phyloP scores from a whole-genome alignment of 306 rosid species.

The Quercus robur region DNA sequence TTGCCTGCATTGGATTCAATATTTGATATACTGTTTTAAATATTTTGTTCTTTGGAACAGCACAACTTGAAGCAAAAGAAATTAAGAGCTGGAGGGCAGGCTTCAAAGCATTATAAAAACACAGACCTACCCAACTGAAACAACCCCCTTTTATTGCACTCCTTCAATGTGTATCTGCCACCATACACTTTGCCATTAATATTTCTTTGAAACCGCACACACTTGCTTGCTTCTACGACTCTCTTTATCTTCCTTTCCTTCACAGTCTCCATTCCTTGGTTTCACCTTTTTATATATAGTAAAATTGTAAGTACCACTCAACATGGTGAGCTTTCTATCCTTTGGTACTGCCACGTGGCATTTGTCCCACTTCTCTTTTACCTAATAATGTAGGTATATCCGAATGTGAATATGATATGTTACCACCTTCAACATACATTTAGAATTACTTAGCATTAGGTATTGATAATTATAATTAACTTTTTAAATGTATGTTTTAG shows the following conservation, averaged over 20 bases:
- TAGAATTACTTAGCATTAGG: not conserved
- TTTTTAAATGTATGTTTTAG: no score
- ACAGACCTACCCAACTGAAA: conserved; percentile 87
- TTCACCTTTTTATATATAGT: conserved; percentile 16
- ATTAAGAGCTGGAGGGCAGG: conserved; percentile 22
- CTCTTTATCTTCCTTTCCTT: conserved; percentile 43
- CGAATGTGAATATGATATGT: conserved; percentile 23
- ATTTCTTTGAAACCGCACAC: conserved; percentile 37
- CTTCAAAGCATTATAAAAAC: conserved; percentile 55
- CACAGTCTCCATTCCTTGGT: conserved; percentile 35
- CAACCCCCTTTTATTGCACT: conserved; percentile 57
- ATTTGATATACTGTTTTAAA: conserved; percentile 10
- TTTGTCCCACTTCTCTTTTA: conserved; percentile 15
- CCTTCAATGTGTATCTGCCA: conserved; percentile 80
- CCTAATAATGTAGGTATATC: conserved; percentile 10
- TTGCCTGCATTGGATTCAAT: conserved; percentile 78
- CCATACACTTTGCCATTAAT: conserved; percentile 58
- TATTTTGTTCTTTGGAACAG: conserved; percentile 14
- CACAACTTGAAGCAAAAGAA: conserved; percentile 31
- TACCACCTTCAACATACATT: not conserved
- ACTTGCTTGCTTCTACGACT: not conserved
- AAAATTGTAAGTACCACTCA: conserved; percentile 19
- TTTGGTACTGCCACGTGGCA: conserved; percentile 47
- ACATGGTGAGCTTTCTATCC: not conserved
- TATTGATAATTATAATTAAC: not conserved